These are phyloP conservation scores for Pyrenochaeta sp. DNA, from an alignment of 2,329 filamentous ascomycete genomes.

Conservation along the genomic window DNA sequence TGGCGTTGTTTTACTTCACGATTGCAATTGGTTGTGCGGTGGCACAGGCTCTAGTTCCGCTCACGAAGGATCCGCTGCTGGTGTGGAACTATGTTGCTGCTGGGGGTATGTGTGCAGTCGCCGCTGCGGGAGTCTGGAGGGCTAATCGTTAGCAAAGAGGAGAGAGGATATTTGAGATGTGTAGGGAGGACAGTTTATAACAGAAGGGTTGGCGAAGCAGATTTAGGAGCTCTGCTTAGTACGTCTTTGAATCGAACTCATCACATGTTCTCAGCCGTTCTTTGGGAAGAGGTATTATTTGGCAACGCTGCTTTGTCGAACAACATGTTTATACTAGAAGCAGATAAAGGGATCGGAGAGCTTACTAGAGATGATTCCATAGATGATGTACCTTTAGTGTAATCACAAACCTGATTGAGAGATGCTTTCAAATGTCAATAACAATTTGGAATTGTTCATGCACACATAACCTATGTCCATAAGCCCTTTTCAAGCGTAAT, in stretches of 20 bases:
- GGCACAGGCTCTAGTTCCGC: slow-evolving; percentile 29
- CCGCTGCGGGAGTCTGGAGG: not conserved
- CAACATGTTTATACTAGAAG: slow-evolving; percentile 9
- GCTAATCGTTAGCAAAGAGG: not conserved
- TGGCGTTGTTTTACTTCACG: slow-evolving; percentile 43
- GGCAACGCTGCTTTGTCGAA: slow-evolving; percentile 22
- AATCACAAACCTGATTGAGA: no score
- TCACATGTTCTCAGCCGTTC: not conserved
- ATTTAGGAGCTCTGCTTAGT: not conserved
- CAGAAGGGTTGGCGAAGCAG: not conserved
- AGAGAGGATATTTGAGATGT: not conserved
- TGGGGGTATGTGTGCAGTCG: not conserved
- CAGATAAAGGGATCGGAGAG: slow-evolving; percentile 8
- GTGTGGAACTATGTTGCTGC: slow-evolving; percentile 11
- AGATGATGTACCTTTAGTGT: no score
- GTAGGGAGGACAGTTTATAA: not conserved
- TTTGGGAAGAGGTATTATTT: slow-evolving; percentile 3
- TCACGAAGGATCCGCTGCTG: slow-evolving; percentile 29
- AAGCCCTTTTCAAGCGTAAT: not conserved
- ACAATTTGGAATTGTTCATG: no score
- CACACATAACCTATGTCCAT: no score
- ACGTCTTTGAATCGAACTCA: not conserved
- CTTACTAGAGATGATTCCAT: no score
- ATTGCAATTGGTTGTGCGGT: slow-evolving; percentile 39
- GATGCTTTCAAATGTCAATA: not conserved